These are phyloP conservation scores for Stellera chamaejasme DNA, from an alignment of 345 rosid genomes.

Conservation along the genomic window DNA sequence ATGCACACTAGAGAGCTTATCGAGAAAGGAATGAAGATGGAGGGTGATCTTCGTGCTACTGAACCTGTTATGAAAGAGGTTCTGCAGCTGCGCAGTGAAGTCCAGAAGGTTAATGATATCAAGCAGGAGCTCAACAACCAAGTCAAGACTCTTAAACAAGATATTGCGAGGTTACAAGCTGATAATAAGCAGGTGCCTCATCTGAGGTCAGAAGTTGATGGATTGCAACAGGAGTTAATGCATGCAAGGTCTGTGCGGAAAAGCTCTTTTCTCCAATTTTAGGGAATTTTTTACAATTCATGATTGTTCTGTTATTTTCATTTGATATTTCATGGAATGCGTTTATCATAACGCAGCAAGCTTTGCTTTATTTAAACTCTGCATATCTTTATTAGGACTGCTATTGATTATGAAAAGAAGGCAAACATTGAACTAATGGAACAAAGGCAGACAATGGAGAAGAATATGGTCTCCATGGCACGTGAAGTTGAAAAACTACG, in stretches of 20 bases:
- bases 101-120: slow-evolving; percentile 54
- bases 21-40: slow-evolving; percentile 78
- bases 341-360: not conserved
- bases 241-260: slow-evolving; percentile 57
- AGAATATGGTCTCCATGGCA: slow-evolving; percentile 91
- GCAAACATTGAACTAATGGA: slow-evolving; percentile 85
- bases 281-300: not conserved
- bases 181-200: slow-evolving; percentile 73
- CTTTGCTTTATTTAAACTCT: slow-evolving; percentile 6
- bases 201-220: slow-evolving; percentile 57
- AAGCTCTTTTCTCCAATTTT: not conserved
- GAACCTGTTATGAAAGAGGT: slow-evolving; percentile 80
- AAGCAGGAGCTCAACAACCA: slow-evolving; percentile 70
- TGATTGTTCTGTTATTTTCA: not conserved
- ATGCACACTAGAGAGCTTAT: slow-evolving; percentile 56
- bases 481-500: slow-evolving; percentile 95
- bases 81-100: slow-evolving; percentile 54
- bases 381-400: slow-evolving; percentile 35
- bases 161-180: slow-evolving; percentile 48
- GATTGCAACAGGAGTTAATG: slow-evolving; percentile 81
- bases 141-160: slow-evolving; percentile 67
- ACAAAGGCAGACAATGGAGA: slow-evolving; percentile 93
- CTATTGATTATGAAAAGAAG: slow-evolving; percentile 91
- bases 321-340: slow-evolving; percentile 3
- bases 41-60: slow-evolving; percentile 71